phyloP scores from a whole-genome alignment of 805 yeast genomes.

The Candida dajiaensis region DNA sequence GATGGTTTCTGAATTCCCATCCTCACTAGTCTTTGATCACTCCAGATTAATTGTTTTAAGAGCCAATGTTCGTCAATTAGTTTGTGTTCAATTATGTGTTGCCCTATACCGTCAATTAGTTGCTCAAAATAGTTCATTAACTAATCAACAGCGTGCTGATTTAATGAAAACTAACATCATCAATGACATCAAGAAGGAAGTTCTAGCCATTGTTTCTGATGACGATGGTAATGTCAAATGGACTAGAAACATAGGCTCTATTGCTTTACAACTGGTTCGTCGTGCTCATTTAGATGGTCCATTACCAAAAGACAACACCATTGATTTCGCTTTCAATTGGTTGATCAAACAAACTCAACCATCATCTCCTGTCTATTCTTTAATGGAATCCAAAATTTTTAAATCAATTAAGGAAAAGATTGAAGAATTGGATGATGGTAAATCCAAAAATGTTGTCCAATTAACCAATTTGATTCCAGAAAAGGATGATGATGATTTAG shows the following conservation, averaged over 20 bases:
- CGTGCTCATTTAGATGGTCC: conserved; percentile 24
- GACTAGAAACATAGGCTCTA: conserved; percentile 74
- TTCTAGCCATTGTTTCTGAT: conserved; percentile 75
- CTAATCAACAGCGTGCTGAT: conserved; percentile 21
- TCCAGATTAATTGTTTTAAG: conserved; percentile 69
- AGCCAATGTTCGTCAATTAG: conserved; percentile 81
- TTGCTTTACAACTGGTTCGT: conserved; percentile 62
- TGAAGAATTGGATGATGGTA: conserved; percentile 19
- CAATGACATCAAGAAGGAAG: conserved; percentile 55
- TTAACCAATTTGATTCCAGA: conserved; percentile 2
- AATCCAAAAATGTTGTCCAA: background rate
- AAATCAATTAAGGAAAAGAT: conserved; percentile 38
- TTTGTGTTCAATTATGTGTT: conserved; percentile 69
- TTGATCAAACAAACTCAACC: conserved; percentile 84
- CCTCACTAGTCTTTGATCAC: conserved; percentile 78
- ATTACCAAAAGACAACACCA: conserved; percentile 23
- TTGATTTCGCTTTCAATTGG: conserved; percentile 69
- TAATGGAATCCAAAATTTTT: conserved; percentile 65
- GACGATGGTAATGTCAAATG: conserved; percentile 85
- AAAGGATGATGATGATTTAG: conserved; percentile 32
- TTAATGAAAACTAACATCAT: conserved; percentile 32
- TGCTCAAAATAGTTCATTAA: conserved; percentile 17
- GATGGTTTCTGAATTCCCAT: conserved; percentile 78
- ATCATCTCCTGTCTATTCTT: conserved; percentile 63
- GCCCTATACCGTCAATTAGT: conserved; percentile 68